Base-by-base conservation (phyloP, 1,139 yeast species). In the Protomyces pachydermus region DNA sequence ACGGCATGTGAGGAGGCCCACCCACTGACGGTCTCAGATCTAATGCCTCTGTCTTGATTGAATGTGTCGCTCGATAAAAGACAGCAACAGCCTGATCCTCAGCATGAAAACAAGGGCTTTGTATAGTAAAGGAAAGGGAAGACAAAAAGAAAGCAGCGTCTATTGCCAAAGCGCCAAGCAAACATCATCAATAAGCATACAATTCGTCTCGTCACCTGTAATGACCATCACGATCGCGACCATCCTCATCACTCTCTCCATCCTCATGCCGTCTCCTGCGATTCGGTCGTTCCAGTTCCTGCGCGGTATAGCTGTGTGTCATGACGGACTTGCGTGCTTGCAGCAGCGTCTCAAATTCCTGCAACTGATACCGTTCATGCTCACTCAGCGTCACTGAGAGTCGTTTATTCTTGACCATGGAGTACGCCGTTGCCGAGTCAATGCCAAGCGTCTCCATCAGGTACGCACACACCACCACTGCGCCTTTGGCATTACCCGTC, bases 401-500 rank as follows among this genome's bases (percentile, higher is more conserved):
- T 9, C 64, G 64, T 32, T 46, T 54, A 25, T 56, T 45, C 37
- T 54, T 54, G 50, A 60, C 53, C 37, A 60, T 25, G 9, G 46
- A 35, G 38, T 54, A 54, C 12, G 64, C 64, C 10, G 35, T 5
- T 37, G 45, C 54, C 5, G 58, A 53, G 23, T 37, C 39, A 8
- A 60, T n/a, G 8, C 45, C 18, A 2, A 28, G 16, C 16, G 58
- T 46, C 42, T 60, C 64, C 64, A 60, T 60, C n/a, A 60, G 18
- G 37, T 54, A 60, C n/a, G 54, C 46, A 32, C 64, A 60, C 12
- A 60, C 58, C 18, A 60, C 35, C 20, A 48, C 58, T 8, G 64
- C 64, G 12, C 54, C 58, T 14, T 53, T 54, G 2, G 64, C 54
- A 25, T 60, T 60, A 38, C 64, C 64, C 16, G 58, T 54, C 20